Base-by-base conservation (phyloP, 306 rosid species). In the Oemleria cerasiformis region DNA sequence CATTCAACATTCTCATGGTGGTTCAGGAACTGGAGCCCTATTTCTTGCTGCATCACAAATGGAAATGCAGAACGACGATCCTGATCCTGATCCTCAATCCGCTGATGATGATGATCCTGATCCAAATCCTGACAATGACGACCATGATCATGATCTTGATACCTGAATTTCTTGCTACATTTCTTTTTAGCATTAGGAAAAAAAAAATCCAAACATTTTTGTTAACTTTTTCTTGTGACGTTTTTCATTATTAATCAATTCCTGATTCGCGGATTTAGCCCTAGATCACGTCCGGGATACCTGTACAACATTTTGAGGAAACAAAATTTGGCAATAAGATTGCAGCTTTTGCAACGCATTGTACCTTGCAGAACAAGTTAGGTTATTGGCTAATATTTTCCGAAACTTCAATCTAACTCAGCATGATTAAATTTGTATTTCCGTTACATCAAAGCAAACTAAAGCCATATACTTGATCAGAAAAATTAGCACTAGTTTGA, bases 1-100 rank as follows among this genome's bases (percentile, higher is more conserved):
- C 7, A 64, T 86, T 50, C 83, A 86, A 78, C 87, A 80, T 75
- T 85, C 95, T 48, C 90, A 88, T 71, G 95, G 90, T 47, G 88
- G 95, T 41, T 82, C 95, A 44, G 88, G 92, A 39, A 77, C 85
- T 3, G 95, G 95, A 7, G 85, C 95, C 65, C 7, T 86, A 1
- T 86, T 80, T 78, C 85, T 91, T 55, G 92, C 90, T 54, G 88
- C 97, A 44, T 78, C 90, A 43, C 90, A 81, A 16, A 57, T 64
- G n/a, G 47, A 69, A 54, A 54, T 41, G 74, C 74, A 70, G 54
- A 38, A 36, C 4, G 64, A 59, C 13, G 75, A 72, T 6, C 61
- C 16, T 61, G 15, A 68, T 15, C 73, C 14, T 68, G 63, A 51
- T 11, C 61, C 34, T 54, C 36, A 30, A 30, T 30, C 36, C 36